Conservation (phyloP, 2,329 filamentous ascomycete genomes). For the Leptosphaerulina australis region DNA sequence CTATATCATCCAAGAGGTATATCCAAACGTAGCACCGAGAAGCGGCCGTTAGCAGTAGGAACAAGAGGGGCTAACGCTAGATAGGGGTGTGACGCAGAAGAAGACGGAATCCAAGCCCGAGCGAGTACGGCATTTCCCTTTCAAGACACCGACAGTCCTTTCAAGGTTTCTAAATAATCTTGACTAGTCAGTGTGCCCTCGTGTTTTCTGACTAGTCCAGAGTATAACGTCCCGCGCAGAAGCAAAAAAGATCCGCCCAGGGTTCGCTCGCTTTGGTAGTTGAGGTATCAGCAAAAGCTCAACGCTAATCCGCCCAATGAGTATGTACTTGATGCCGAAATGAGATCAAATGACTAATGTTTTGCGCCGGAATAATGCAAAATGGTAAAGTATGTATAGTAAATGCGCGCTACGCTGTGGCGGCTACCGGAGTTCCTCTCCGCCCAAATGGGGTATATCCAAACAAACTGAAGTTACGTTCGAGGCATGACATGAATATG, state of each 20-base stretch:
- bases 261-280: conserved; percentile 14
- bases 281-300: conserved; percentile 19
- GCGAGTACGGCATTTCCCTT: conserved; percentile 7
- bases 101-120: conserved; percentile 11
- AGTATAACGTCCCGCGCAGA: conserved; percentile 18
- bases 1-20: conserved; percentile 20
- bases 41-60: conserved; percentile 22
- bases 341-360: conserved; percentile 14
- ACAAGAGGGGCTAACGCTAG: conserved; percentile 18
- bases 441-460: conserved; percentile 18
- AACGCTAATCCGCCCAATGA: conserved; percentile 38
- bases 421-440: conserved; percentile 7
- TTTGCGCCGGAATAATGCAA: conserved; percentile 24
- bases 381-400: conserved; percentile 16
- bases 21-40: conserved; percentile 16
- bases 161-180: conserved; percentile 5
- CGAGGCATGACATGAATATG: conserved; percentile 1
- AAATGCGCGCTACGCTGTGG: conserved; percentile 10
- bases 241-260: conserved; percentile 22
- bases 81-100: conserved; percentile 7
- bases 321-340: conserved; percentile 22
- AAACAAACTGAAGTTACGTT: conserved; percentile 9
- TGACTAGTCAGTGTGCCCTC: conserved; percentile 1
- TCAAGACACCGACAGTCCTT: conserved; percentile 3
- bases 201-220: conserved; percentile 10